Base-by-base conservation (phyloP, 768 basidiomycete genomes). In the Boletus vinaceobasis region DNA sequence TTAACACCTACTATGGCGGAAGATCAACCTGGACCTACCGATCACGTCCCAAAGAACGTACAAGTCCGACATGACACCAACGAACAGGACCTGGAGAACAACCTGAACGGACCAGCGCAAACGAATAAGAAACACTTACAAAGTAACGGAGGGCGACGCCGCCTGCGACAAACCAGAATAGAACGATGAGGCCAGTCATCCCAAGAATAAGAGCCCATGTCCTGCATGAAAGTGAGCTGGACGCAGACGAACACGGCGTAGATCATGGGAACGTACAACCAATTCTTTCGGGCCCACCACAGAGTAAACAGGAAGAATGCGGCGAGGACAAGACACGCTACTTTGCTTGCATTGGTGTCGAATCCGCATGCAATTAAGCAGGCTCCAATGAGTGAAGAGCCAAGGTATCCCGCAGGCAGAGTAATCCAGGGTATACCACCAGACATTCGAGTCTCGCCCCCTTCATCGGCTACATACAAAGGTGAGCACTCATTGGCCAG, bases 31-130 rank as follows among this genome's bases (percentile, higher is more conserved):
- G n/a, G 11, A 70, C 79, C 54, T 50, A 85, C 90, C 88, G 33
- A 92, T 78, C 47, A 96, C 87, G 61, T 96, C 93, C 88, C 90
- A 95, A 2, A 92, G 77, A 48, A 84, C 86, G 61, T 93, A 93
- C 75, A 93, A 74, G 69, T 88, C 90, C 8, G 87, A 90, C 91
- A 93, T 93, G 57, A 84, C 82, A 17, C 91, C 91, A 33, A 93
- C 82, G 67, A 93, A 93, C 26, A 93, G 69, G 11, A 93, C 76
- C 88, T 89, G 29, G 42, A 31, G 7, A 15, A 36, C 8, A 26
- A 0, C n/a, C 40, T 52, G 35, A 54, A 36, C 27, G 26, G 14
- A 38, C 17, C 31, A 4, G 37, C n/a, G 19, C 14, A 4, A 17
- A 43, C 26, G 13, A 19, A 27, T 8, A 21, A 21, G 13, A 35